Evolutionary conservation across 2,329 filamentous ascomycete species (phyloP), one percentile per base, ranked within the genome.

Genomic region (Zasmidium cellare): DNA sequence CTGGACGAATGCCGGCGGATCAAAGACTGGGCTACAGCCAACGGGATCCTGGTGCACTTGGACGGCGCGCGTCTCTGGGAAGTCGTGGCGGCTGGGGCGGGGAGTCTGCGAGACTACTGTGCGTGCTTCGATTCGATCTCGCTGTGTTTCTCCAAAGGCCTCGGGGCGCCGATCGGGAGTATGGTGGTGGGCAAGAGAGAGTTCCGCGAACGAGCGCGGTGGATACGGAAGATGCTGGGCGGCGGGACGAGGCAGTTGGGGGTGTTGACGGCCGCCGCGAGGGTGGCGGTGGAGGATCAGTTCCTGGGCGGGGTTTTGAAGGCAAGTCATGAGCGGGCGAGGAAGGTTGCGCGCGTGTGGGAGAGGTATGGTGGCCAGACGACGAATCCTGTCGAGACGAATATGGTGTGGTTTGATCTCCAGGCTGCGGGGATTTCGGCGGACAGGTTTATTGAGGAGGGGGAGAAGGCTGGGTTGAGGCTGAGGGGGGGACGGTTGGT

Each of bases 341-440:
- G 82, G 72, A 77, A 77, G 65, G 79, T 92, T 22, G 85, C 82
- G 23, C 76, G 79, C 28, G 73, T 89, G 63, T 96, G 91, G 91
- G 82, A 79, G 3, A 76, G 76, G 16, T 78, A 87, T 52, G 91
- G 91, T 3, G 91, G 91, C 1, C 84, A 83, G 74, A 75, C 91
- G 56, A 74, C 80, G 19, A 80, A 87, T 58, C 87, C 89, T 0
- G 87, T 89, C 1, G 87, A 96, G 70, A 96, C 91, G n/a, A 96
- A 96, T 75, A 96, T 96, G 90, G 85, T 91, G 31, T 96, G 90
- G 91, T 69, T 96, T 57, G 87, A 96, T 72, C 77, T 94, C 16
- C 82, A 85, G 25, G 81, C 81, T 1, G 82, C 84, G 11, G 83
- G 84, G 0, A 71, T 87, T 28, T 75, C 77, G 2, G 71, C 71